phyloP scores from a whole-genome alignment of 306 rosid genomes.

The Casuarina glauca region DNA sequence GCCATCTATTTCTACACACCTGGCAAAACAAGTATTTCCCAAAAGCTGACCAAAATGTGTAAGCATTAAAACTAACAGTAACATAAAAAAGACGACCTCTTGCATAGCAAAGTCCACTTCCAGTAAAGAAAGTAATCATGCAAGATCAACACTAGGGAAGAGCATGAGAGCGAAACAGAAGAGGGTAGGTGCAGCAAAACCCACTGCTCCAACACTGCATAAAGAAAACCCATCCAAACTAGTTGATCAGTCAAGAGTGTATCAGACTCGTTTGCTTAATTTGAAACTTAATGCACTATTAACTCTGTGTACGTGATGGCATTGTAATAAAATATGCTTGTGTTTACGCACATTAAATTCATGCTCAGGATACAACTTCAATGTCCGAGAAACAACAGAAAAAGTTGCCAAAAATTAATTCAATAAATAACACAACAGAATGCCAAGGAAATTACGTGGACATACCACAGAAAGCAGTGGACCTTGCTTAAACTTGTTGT shows the following conservation, averaged over 20 bases:
- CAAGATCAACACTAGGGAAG: conserved; percentile 37
- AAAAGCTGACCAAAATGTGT: neutral
- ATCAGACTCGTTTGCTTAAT: neutral
- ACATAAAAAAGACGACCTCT: neutral
- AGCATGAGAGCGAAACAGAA: conserved; percentile 71
- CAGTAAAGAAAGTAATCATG: neutral
- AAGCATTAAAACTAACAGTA: neutral
- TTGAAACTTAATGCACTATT: neutral
- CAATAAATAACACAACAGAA: neutral
- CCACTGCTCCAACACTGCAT: conserved; percentile 98
- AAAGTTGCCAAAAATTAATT: neutral
- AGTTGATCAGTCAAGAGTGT: neutral
- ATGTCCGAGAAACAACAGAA: conserved; percentile 3
- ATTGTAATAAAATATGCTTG: neutral
- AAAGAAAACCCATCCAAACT: neutral
- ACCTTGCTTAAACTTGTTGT: conserved; percentile 86
- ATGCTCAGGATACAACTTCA: neutral
- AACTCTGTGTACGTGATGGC: too few species aligned
- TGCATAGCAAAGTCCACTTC: neutral
- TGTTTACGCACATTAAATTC: neutral
- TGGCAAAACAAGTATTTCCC: neutral
- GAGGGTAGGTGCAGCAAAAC: conserved; percentile 92
- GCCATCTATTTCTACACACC: neutral
- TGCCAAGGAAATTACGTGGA: conserved; percentile 12
- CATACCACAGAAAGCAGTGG: conserved; percentile 93